These are phyloP conservation scores for Avena sativa DNA, from an alignment of 176 grass and related monocot genomes.

Conservation along the genomic window DNA sequence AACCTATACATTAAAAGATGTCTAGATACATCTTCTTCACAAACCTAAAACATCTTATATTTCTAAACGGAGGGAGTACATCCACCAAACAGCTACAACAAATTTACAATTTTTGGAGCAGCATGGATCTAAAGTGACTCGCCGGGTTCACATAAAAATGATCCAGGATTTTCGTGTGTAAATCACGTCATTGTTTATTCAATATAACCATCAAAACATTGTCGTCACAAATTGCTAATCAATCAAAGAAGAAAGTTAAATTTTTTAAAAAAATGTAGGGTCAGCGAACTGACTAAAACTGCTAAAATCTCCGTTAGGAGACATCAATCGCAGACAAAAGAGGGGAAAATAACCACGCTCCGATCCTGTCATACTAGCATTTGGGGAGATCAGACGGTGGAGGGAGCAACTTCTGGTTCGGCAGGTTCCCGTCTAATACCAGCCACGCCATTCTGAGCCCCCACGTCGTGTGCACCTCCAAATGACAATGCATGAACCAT, in stretches of 20 bases:
- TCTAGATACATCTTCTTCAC: too few relatives aligned
- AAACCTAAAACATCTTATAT: too few relatives aligned
- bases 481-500: slow-evolving; percentile 55
- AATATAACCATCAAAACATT: neutral
- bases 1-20: too few relatives aligned
- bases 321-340: neutral
- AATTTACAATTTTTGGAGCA: neutral
- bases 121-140: neutral
- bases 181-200: neutral
- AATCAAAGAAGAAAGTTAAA: neutral
- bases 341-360: neutral
- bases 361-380: neutral
- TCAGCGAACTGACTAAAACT: neutral
- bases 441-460: slow-evolving; percentile 39
- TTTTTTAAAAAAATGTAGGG: neutral
- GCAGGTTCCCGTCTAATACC: slow-evolving; percentile 10
- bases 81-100: neutral
- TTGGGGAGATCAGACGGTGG: slow-evolving; percentile 28
- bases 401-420: neutral
- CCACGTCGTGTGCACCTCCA: slow-evolving; percentile 43
- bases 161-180: too few relatives aligned
- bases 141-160: neutral
- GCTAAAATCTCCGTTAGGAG: neutral
- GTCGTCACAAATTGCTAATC: neutral
- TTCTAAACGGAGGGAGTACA: too few relatives aligned